Conservation (phyloP, 1,284 basidiomycete species). For the Phylloboletellus chloephorus region DNA sequence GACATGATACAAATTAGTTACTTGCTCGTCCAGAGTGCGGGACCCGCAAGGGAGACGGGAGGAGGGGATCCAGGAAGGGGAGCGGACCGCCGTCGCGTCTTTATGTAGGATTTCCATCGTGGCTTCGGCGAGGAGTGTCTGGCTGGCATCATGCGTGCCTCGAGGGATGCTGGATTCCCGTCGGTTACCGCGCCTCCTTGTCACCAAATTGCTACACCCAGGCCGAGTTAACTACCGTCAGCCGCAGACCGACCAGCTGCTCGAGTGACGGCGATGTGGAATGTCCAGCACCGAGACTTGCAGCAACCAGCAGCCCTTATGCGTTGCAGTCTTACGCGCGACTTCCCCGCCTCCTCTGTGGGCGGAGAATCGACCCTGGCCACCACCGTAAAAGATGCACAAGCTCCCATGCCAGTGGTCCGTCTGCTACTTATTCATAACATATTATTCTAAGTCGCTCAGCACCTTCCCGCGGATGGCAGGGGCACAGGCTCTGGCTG, state of each 20-base stretch:
- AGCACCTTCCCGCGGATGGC: constrained; percentile 21
- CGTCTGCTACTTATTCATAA: constrained; percentile 15
- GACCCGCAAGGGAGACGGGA: constrained; percentile 13
- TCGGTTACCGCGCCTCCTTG: constrained; percentile 29
- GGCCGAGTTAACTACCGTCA: too few species aligned
- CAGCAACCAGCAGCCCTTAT: not conserved
- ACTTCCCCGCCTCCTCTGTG: constrained; percentile 8
- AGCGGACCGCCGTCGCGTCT: constrained; percentile 8
- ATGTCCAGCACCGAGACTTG: too few species aligned
- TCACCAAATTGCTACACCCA: constrained; percentile 19
- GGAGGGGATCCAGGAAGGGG: constrained; percentile 15
- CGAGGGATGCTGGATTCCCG: constrained; percentile 31
- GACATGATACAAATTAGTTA: constrained; percentile 29
- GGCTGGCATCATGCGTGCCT: too few species aligned
- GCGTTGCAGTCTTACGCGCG: not conserved
- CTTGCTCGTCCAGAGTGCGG: constrained; percentile 10
- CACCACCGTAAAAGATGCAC: not conserved
- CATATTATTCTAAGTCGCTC: constrained; percentile 12
- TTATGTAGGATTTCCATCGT: constrained; percentile 35
- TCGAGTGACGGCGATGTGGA: too few species aligned
- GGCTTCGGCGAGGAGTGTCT: constrained; percentile 32
- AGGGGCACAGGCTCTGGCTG: constrained; percentile 11
- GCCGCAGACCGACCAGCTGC: too few species aligned
- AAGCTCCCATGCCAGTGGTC: not conserved
- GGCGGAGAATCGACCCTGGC: constrained; percentile 19